Conservation (phyloP, 2,329 filamentous ascomycete species). For the Dothistroma septosporum region DNA sequence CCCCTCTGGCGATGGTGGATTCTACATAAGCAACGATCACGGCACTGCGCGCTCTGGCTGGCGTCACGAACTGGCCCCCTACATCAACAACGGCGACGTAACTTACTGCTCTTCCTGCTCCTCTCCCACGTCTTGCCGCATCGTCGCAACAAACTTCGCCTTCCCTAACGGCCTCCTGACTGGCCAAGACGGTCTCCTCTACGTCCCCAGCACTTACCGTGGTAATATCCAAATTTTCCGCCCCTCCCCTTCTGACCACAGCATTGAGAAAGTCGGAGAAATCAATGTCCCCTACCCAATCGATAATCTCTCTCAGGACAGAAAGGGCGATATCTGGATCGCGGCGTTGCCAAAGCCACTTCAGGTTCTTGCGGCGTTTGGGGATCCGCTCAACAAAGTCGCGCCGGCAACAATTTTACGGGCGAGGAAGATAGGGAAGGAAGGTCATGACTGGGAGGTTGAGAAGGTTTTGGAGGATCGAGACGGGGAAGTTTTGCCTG, state of each 20-base stretch:
- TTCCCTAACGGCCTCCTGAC: conserved; percentile 24
- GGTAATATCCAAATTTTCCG: conserved; percentile 21
- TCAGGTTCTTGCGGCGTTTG: conserved; percentile 11
- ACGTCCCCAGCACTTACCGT: conserved; percentile 17
- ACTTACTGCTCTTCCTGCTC: conserved; percentile 13
- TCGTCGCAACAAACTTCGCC: conserved; percentile 8
- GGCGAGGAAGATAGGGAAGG: conserved; percentile 1
- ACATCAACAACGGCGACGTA: conserved; percentile 19
- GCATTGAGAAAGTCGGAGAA: conserved; percentile 8
- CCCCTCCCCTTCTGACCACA: conserved; percentile 1
- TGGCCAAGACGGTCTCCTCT: conserved; percentile 12
- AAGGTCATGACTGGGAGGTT: not conserved
- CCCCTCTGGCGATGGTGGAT: conserved; percentile 5
- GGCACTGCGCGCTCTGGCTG: conserved; percentile 18
- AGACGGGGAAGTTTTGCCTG: conserved; percentile 19
- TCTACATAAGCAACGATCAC: conserved; percentile 27
- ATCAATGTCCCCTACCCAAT: conserved; percentile 18
- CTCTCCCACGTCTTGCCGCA: conserved; percentile 4
- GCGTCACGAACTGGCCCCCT: conserved; percentile 11
- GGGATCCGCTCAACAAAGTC: conserved; percentile 13
- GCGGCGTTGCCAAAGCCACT: conserved; percentile 16
- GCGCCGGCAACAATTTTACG: conserved; percentile 16
- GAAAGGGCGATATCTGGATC: conserved; percentile 20
- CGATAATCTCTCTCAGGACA: conserved; percentile 23
- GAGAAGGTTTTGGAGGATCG: not conserved